Evolutionary conservation across 768 basidiomycete genomes (phyloP).

Genomic region (Ramaria rubella): DNA sequence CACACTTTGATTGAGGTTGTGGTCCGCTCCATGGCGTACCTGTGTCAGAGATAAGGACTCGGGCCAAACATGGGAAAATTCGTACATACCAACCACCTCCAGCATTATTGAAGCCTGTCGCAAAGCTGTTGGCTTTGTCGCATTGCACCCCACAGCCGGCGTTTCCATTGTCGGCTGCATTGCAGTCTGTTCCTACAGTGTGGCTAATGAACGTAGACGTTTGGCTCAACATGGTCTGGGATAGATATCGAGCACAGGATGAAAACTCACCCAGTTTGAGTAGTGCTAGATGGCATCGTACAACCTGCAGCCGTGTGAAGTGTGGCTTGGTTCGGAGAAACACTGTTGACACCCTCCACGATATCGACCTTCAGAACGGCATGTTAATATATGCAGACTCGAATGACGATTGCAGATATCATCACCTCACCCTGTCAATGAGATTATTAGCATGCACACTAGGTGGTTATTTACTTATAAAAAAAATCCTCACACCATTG

Average conservation of each 20-base stretch:
- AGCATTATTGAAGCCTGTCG: conserved; percentile 48
- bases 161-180: conserved; percentile 41
- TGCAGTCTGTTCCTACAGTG: conserved; percentile 40
- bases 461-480: background rate
- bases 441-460: background rate
- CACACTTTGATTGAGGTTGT: conserved; percentile 53
- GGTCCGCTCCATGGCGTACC: conserved; percentile 59
- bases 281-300: conserved; percentile 42
- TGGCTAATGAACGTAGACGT: conserved; percentile 24
- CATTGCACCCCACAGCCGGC: conserved; percentile 49
- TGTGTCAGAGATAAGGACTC: conserved; percentile 17
- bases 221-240: no score
- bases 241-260: background rate
- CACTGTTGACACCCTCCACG: conserved; percentile 48
- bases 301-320: conserved; percentile 52
- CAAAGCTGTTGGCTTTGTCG: conserved; percentile 41
- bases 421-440: conserved; percentile 27
- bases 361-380: conserved; percentile 19
- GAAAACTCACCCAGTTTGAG: conserved; percentile 40
- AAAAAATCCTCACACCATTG: conserved; percentile 24
- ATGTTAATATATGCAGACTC: background rate
- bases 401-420: conserved; percentile 9
- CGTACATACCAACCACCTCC: conserved; percentile 55
- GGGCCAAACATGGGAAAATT: background rate
- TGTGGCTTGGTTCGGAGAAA: conserved; percentile 43